Evolutionary conservation across 345 rosid species (phyloP), one percentile per base, ranked within the genome.

Genomic region (Murraya paniculata): DNA sequence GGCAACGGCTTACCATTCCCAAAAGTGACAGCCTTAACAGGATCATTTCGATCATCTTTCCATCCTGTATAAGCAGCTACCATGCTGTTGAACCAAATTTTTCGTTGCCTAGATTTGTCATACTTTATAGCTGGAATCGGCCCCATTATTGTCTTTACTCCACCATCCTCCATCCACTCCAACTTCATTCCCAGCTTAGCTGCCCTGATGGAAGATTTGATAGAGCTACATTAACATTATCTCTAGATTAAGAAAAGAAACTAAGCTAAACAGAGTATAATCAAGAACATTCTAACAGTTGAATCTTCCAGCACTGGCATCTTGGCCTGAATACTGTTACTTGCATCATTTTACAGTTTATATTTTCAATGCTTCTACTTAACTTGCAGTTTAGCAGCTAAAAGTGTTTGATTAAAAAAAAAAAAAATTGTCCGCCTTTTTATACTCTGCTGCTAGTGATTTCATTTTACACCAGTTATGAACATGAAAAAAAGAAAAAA

Each of bases 71-170:
- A 92, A 9, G 96, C 98, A 33, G 97, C 95, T 64, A 92, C 98
- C 97, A 93, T 91, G 84, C 97, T 91, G 50, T 93, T 93, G 83
- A 93, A 92, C 98, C 99, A 95, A 14, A 88, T 87, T 84, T 95
- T 93, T 6, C 94, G 91, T 60, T 86, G 82, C 83, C 95, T 87
- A 2, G 86, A 83, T 74, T 87, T 8, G 74, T 95, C 98, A 7
- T 71, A 78, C 30, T 91, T 93, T 70, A 93, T 78, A 6, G 91
- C 99, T 3, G 97, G 96, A 18, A 95, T 89, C 9, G 99, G 99
- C 60, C 98, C 99, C 92, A 90, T 95, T 68, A 89, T 73, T 0
- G 95, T 79, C 84, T 91, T 93, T 61, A 87, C 93, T 62, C 96
- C 95, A 65, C 96, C 94, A 62, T 89, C 88, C 58, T 85, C 83